Conservation (phyloP, 371 early-diverging fungal species). For the Saksenaea oblongispora region DNA sequence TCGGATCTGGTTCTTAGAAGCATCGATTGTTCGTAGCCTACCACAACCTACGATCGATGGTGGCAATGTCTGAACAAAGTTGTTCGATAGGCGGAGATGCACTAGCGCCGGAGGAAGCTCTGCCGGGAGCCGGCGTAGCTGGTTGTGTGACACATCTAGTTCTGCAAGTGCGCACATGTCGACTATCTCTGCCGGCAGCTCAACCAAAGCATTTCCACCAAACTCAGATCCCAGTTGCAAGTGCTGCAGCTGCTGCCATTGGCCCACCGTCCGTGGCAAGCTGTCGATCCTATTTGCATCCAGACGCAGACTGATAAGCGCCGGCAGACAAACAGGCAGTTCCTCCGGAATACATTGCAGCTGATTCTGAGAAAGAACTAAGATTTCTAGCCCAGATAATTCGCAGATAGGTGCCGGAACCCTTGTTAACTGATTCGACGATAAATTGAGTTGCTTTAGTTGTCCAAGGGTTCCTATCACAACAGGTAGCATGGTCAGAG, state of each 20-base stretch:
- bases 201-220: slow-evolving; percentile 56
- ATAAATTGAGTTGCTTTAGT: slow-evolving; percentile 52
- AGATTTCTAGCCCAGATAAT: slow-evolving; percentile 48
- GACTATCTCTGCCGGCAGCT: slow-evolving; percentile 49
- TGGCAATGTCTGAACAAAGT: slow-evolving; percentile 60
- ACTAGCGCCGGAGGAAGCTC: slow-evolving; percentile 29
- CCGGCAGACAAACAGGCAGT: slow-evolving; percentile 39
- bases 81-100: slow-evolving; percentile 38
- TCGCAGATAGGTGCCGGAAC: slow-evolving; percentile 44
- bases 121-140: slow-evolving; percentile 43
- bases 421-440: slow-evolving; percentile 37
- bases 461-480: slow-evolving; percentile 40
- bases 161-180: slow-evolving; percentile 49
- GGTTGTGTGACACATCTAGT: slow-evolving; percentile 60
- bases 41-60: slow-evolving; percentile 48
- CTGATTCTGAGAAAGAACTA: slow-evolving; percentile 58
- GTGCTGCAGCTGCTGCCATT: slow-evolving; percentile 49
- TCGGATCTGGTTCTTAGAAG: slow-evolving; percentile 59
- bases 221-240: slow-evolving; percentile 60
- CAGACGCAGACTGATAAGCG: slow-evolving; percentile 48
- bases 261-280: slow-evolving; percentile 45
- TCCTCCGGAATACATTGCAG: slow-evolving; percentile 46
- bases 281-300: slow-evolving; percentile 53
- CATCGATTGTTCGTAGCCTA: slow-evolving; percentile 45
- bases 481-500: slow-evolving; percentile 40